These are phyloP conservation scores for Phaeotremella fagi DNA, from an alignment of 768 basidiomycete genomes.

Conservation along the genomic window DNA sequence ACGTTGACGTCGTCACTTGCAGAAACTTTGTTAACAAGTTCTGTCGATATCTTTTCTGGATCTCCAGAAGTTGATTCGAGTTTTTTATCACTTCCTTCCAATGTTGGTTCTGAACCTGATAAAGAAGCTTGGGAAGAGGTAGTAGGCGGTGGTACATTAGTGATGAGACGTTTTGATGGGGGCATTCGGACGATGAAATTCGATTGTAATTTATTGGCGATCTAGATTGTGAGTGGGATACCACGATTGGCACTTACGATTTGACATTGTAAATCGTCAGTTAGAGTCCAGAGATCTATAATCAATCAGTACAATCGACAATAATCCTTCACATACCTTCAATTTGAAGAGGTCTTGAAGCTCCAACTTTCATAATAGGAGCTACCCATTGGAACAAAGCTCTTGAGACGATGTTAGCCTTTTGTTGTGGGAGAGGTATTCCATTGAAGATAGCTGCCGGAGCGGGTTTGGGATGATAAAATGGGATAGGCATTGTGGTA, in stretches of 20 bases:
- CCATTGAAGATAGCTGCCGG: constrained; percentile 22
- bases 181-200: constrained; percentile 20
- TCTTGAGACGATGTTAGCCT: constrained; percentile 22
- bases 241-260: too few relatives aligned
- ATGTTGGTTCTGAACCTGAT: not conserved
- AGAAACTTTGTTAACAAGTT: not conserved
- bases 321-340: constrained; percentile 4
- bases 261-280: constrained; percentile 10
- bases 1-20: not conserved
- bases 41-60: not conserved
- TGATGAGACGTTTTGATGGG: constrained; percentile 7
- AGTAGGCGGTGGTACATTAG: not conserved
- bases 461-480: constrained; percentile 21
- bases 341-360: constrained; percentile 27
- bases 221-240: not conserved
- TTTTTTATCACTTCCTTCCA: not conserved
- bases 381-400: constrained; percentile 33
- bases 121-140: not conserved
- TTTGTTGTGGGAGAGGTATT: constrained; percentile 10
- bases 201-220: constrained; percentile 9
- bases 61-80: not conserved
- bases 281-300: constrained; percentile 20
- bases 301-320: not conserved
- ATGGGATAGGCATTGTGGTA: constrained; percentile 27
- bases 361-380: constrained; percentile 29